Evolutionary conservation across 2,329 filamentous ascomycete genomes (phyloP), one percentile per base, ranked within the genome.

Genomic region (Falciphora oryzae): DNA sequence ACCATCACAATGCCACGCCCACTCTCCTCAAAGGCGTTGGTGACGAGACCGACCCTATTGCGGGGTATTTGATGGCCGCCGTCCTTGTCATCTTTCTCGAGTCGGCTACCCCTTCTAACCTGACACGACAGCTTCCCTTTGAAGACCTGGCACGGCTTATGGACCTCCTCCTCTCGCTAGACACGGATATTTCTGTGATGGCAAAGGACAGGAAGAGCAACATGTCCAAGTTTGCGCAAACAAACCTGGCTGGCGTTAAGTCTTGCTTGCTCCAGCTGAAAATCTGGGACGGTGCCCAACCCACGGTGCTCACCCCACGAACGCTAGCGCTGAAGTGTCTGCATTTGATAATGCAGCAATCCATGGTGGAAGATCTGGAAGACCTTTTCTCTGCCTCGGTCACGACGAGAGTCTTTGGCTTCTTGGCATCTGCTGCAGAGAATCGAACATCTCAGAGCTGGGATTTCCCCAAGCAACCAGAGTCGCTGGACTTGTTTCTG

Each of bases 1-100:
- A 93, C 67, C 88, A 92, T 68, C 86, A 87, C 8, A 63, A 63
- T n/a, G 85, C 90, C 65, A 90, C 92, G 67, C 83, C 87, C 64
- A 84, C 84, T 35, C 79, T 97, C 22, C 84, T 92, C 63, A 80
- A 84, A 59, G 83, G 85, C 57, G 79, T 90, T 13, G 81, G 80
- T 0, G 79, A 80, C 61, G 85, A 89, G 70, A 75, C 80, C 1
- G 89, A 93, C 71, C 68, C 82, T 28, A 77, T 89, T 50, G 82
- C 83, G 63, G 87, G 86, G 8, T 90, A 89, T 70, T 78, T 86
- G 1, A 80, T 92, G 18, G 76, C 85, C n/a, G 83, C 85, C 1
- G 82, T 86, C n/a, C 77, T 91, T 6, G 77, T 87, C 6, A 83
- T 85, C 3, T 81, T 94, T 35, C 73, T 92, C 31, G 77, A 81